phyloP scores from a whole-genome alignment of 2,329 filamentous ascomycete genomes.

The Chrysosporium queenslandicum region DNA sequence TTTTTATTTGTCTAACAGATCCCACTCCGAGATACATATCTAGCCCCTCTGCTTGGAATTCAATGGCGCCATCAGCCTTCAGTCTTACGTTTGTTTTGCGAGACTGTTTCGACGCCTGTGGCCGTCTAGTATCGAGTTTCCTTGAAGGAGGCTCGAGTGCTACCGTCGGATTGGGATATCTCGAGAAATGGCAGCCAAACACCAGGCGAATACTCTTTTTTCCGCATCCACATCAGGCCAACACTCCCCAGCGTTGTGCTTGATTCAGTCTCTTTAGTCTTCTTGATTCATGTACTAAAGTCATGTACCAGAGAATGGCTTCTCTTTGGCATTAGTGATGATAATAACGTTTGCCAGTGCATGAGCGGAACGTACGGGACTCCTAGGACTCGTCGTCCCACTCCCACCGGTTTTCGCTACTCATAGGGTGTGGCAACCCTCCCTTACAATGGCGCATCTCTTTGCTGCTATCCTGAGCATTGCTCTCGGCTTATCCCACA shows the following conservation, averaged over 20 bases:
- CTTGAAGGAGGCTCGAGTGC: background rate
- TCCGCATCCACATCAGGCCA: background rate
- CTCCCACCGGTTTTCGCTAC: background rate
- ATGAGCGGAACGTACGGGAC: background rate
- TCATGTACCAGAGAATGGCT: background rate
- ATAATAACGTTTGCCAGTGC: background rate
- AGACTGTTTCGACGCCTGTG: background rate
- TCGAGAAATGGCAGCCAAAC: background rate
- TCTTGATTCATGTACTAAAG: background rate
- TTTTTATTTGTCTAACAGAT: background rate
- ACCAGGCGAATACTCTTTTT: background rate
- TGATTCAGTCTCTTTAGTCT: background rate
- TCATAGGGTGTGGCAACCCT: background rate
- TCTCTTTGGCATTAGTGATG: background rate
- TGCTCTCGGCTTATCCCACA: constrained; percentile 20
- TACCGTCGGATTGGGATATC: background rate
- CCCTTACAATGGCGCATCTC: background rate
- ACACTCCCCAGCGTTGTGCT: background rate
- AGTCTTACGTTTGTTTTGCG: background rate
- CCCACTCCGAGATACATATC: background rate
- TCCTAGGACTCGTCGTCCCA: background rate
- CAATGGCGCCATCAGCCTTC: background rate
- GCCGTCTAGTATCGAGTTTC: background rate
- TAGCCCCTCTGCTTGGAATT: background rate
- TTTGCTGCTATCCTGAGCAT: constrained; percentile 12